phyloP scores from a whole-genome alignment of 495 filamentous ascomycete species.

The Polyplosphaeria fusca region DNA sequence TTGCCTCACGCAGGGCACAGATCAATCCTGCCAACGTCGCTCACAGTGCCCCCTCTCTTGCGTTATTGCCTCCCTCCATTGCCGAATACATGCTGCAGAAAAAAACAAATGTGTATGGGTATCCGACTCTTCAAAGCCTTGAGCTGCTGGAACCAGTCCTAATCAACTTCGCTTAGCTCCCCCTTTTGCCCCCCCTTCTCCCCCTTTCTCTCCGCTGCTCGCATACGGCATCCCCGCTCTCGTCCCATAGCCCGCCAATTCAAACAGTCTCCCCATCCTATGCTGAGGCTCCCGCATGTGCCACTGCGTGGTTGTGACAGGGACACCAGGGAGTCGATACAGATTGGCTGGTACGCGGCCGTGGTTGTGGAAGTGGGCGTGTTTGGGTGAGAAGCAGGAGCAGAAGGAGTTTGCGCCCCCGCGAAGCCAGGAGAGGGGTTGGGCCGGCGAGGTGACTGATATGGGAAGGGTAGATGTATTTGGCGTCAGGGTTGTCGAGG shows the following conservation, averaged over 20 bases:
- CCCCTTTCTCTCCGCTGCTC: neutral
- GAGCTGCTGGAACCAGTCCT: too few relatives aligned
- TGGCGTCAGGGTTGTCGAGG: too few relatives aligned
- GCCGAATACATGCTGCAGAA: too few relatives aligned
- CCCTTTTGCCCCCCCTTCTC: neutral
- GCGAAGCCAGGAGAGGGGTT: neutral
- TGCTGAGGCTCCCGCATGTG: constrained; percentile 7
- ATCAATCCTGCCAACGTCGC: neutral
- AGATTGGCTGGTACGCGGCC: neutral
- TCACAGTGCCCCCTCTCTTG: neutral
- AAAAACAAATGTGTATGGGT: too few relatives aligned
- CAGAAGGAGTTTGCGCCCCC: neutral
- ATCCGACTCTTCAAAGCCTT: too few relatives aligned
- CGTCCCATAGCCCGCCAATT: constrained; percentile 9
- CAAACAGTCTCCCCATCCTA: constrained; percentile 20
- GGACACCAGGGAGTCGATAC: constrained; percentile 10
- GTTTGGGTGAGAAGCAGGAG: neutral
- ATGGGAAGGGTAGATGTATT: too few relatives aligned
- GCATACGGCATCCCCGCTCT: constrained; percentile 15
- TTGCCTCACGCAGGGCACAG: neutral
- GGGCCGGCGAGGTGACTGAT: neutral
- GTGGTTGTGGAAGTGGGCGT: neutral
- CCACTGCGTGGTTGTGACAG: constrained; percentile 6
- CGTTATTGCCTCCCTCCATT: too few relatives aligned
- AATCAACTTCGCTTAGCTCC: too few relatives aligned